A percentile compares a stretch with the other conserved stretches of the same genome.
Conservation (phyloP, 768 basidiomycete species). For the Macrolepiota fuliginosa region DNA sequence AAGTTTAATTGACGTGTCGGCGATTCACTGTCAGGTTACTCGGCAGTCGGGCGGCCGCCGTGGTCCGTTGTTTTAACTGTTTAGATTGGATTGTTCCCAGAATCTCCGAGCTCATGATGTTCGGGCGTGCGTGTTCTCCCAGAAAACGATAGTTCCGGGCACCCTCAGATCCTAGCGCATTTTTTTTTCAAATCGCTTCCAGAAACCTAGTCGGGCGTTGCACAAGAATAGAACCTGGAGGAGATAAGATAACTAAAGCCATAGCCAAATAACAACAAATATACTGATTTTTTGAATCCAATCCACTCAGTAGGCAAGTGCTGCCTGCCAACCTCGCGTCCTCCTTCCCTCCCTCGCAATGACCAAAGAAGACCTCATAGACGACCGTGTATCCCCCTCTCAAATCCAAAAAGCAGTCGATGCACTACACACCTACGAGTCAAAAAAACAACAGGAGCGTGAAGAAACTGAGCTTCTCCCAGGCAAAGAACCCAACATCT, state of each 20-base stretch:
- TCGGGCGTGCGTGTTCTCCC: background rate
- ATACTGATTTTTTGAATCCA: conserved; percentile 3
- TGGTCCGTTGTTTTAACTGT: background rate
- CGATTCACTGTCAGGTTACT: background rate
- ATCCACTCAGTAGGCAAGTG: background rate
- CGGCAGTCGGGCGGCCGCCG: background rate
- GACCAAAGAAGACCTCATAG: conserved; percentile 57
- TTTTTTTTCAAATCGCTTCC: background rate
- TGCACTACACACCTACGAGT: conserved; percentile 72
- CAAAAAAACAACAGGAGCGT: conserved; percentile 58
- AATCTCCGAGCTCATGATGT: no score
- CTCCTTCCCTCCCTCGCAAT: conserved; percentile 25
- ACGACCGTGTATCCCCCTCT: conserved; percentile 60
- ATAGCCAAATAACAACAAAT: background rate
- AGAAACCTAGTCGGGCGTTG: background rate
- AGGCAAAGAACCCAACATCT: conserved; percentile 81
- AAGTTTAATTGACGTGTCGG: background rate
- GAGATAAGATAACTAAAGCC: conserved; percentile 6
- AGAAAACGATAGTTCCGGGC: no score
- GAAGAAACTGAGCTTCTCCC: conserved; percentile 75
- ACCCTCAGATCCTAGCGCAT: background rate
- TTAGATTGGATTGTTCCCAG: no score
- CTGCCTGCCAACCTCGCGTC: background rate
- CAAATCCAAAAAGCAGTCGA: conserved; percentile 81
- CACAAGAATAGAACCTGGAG: background rate